Evolutionary conservation across 148 eudicot genomes (phyloP).

Genomic region (Tetragonia tetragonoides): DNA sequence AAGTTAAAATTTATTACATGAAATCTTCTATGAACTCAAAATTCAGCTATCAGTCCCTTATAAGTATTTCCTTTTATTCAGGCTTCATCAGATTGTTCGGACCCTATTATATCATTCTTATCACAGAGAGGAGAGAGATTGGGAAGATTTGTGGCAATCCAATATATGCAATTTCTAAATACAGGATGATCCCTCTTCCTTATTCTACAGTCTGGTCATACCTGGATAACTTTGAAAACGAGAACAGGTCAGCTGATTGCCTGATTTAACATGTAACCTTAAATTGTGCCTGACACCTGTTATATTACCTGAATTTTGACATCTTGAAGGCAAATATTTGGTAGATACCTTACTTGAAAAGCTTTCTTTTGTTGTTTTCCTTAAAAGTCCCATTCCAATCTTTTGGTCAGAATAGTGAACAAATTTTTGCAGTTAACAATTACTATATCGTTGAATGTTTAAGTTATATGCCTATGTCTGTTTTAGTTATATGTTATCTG

Average conservation of each 20-base stretch:
- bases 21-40: not conserved
- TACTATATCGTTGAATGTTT: too few relatives aligned
- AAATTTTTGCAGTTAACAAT: too few relatives aligned
- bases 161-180: conserved; percentile 65
- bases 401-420: too few relatives aligned
- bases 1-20: conserved; percentile 22
- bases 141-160: conserved; percentile 76
- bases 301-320: too few relatives aligned
- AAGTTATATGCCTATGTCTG: too few relatives aligned
- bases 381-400: too few relatives aligned
- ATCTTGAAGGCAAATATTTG: too few relatives aligned
- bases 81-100: conserved; percentile 78
- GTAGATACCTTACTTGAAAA: too few relatives aligned
- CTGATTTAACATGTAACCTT: not conserved
- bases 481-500: too few relatives aligned
- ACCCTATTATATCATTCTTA: conserved; percentile 77
- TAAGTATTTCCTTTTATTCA: conserved; percentile 16
- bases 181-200: conserved; percentile 64
- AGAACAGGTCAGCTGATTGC: conserved; percentile 50
- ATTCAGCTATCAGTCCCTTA: not conserved
- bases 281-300: not conserved
- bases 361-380: too few relatives aligned
- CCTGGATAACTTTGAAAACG: conserved; percentile 58
- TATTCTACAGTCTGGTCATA: conserved; percentile 46
- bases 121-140: conserved; percentile 73